These are phyloP conservation scores for Globisporangium alternatum DNA, from an alignment of 352 stramenopile species.

Conservation along the genomic window DNA sequence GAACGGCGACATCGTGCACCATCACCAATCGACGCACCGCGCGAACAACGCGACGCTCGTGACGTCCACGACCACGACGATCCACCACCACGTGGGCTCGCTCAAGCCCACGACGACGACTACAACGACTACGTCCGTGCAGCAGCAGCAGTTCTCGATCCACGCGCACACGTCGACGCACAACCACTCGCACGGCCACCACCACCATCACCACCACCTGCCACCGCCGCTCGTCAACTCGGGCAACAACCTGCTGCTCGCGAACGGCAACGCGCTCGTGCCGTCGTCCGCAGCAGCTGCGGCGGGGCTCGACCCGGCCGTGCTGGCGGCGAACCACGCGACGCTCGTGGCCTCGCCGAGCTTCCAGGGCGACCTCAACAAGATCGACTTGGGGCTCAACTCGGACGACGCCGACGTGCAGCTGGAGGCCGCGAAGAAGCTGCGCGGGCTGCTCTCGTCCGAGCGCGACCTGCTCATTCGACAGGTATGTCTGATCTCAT, in stretches of 20 bases:
- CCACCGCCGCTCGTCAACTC: constrained; percentile 20
- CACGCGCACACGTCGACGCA: constrained; percentile 16
- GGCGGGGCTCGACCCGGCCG: constrained; percentile 28
- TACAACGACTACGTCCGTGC: constrained; percentile 24
- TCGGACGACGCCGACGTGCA: constrained; percentile 83
- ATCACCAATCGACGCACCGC: constrained; percentile 71
- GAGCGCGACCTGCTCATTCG: constrained; percentile 84
- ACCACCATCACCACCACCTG: constrained; percentile 50
- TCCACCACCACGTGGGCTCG: constrained; percentile 56
- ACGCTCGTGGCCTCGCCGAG: constrained; percentile 44
- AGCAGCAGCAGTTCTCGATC: constrained; percentile 49
- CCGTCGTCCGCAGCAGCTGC: constrained; percentile 8
- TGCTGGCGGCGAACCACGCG: constrained; percentile 15
- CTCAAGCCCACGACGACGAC: constrained; percentile 21
- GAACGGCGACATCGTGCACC: constrained; percentile 76
- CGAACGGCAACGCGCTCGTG: constrained; percentile 37
- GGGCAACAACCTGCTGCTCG: constrained; percentile 24
- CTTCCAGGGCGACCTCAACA: constrained; percentile 80
- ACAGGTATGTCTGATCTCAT: constrained; percentile 40
- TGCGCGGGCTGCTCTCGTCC: constrained; percentile 79
- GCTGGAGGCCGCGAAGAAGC: constrained; percentile 83
- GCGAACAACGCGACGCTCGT: constrained; percentile 69
- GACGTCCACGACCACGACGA: constrained; percentile 76
- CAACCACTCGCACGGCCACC: constrained; percentile 36
- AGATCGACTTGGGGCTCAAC: constrained; percentile 77